phyloP scores from a whole-genome alignment of 257 asterid species.

The Phtheirospermum japonicum region DNA sequence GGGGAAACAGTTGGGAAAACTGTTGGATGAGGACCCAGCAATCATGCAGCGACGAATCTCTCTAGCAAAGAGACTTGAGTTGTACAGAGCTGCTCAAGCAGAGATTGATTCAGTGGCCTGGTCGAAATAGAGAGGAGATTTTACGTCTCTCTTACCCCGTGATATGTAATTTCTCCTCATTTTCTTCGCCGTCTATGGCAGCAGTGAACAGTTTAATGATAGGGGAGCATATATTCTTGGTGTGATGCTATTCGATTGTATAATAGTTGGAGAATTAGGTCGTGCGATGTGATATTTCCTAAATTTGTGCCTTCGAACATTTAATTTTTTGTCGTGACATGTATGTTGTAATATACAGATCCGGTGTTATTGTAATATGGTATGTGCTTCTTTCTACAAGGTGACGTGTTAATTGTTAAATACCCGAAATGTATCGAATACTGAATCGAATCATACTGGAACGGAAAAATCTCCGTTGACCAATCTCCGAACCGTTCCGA shows the following conservation, averaged over 20 bases:
- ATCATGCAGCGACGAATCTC: constrained; percentile 76
- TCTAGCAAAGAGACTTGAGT: constrained; percentile 84
- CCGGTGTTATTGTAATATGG: too few relatives aligned
- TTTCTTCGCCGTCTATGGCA: neutral
- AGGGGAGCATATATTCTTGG: neutral
- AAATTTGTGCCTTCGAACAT: too few relatives aligned
- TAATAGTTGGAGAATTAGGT: too few relatives aligned
- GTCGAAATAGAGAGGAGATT: constrained; percentile 65
- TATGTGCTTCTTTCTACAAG: too few relatives aligned
- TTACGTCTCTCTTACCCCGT: constrained; percentile 2
- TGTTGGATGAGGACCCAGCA: constrained; percentile 98
- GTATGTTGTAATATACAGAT: too few relatives aligned
- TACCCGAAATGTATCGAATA: too few relatives aligned
- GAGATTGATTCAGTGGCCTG: constrained; percentile 96
- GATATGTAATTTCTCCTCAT: neutral
- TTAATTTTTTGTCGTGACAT: too few relatives aligned
- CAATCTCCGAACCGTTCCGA: too few relatives aligned
- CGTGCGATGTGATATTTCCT: too few relatives aligned
- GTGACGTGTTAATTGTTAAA: too few relatives aligned
- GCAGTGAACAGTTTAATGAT: neutral
- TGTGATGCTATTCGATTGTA: neutral
- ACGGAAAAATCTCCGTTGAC: too few relatives aligned
- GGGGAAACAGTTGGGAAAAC: constrained; percentile 74
- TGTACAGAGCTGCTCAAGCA: constrained; percentile 88
- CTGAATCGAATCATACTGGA: too few relatives aligned